Evolutionary conservation across 2,329 filamentous ascomycete species (phyloP), one percentile per base, ranked within the genome.

Genomic region (Drechmeria coniospora): DNA sequence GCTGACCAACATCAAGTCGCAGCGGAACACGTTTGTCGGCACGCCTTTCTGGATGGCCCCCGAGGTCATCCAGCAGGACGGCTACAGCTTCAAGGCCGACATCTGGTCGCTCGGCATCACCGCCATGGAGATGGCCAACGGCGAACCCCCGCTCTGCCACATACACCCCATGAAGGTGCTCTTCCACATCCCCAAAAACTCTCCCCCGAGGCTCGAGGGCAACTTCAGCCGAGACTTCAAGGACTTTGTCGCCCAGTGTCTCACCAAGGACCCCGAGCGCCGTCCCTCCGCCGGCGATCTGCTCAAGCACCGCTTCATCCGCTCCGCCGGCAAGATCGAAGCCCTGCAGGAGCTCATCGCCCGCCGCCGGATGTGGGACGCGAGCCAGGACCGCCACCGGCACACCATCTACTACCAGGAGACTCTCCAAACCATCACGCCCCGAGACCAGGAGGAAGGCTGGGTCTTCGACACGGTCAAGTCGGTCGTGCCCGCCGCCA

Each of bases 21-120:
- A 94, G 52, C 74, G 90, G 30, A 87, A 95, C 54, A 98, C 90
- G 0, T 95, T 98, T 46, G 90, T 98, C 13, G 90, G 90, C 13
- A 95, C 87, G 0, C 90, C 90, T 0, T 93, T 92, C 48, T 93
- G 84, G 84, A 92, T 93, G 84, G 84, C 84, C 1, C 84, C 84
- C 2, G 84, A 93, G 48, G 84, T 93, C 20, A 93, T 93, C 40
- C 78, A 92, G 50, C 83, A 92, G 54, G 73, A 81, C 37, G 70
- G 68, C 11, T 74, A 74, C 36, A 83, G 87, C 50, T 90, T 82
- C 59, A 90, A 90, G 53, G 84, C 84, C 5, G 84, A 93, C 46
- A 84, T 93, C 32, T 93, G 84, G 84, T 92, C 82, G 0, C 56
- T 93, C 24, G 84, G 84, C 6, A 92, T 93, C 43, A 92, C 83